These are phyloP conservation scores for Populus hybrid DNA, from an alignment of 441 rosid species.

Conservation along the genomic window DNA sequence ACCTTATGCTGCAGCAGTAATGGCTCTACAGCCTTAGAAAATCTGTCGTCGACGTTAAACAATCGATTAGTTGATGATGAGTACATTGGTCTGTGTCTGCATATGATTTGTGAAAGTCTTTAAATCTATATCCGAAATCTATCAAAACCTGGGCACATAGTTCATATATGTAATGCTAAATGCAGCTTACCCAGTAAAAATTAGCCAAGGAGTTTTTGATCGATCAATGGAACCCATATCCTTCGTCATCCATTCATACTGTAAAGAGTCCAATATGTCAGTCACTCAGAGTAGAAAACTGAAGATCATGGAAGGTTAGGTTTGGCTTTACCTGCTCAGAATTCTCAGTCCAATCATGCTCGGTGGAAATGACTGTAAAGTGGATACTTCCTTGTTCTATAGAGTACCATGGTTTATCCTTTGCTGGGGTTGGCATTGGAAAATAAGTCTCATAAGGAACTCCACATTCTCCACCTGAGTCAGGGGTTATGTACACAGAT, in stretches of 20 bases:
- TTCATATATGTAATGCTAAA: neutral
- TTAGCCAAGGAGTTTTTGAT: slow-evolving; percentile 53
- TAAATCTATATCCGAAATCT: neutral
- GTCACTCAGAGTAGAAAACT: neutral
- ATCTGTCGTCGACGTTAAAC: slow-evolving; percentile 13
- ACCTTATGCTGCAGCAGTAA: slow-evolving; percentile 45
- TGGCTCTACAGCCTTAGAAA: slow-evolving; percentile 39
- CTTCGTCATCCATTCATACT: slow-evolving; percentile 54
- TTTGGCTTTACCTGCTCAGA: slow-evolving; percentile 40
- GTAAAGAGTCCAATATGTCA: neutral
- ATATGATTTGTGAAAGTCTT: neutral
- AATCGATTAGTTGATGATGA: slow-evolving; percentile 17
- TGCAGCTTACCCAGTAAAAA: slow-evolving; percentile 43
- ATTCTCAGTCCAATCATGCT: slow-evolving; percentile 40
- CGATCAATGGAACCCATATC: slow-evolving; percentile 60
- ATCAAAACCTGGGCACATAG: too few species aligned
- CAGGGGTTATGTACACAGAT: slow-evolving; percentile 41
- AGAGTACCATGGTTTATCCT: slow-evolving; percentile 80
- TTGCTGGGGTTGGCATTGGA: slow-evolving; percentile 51
- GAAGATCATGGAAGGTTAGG: neutral
- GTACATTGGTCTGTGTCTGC: slow-evolving; percentile 68
- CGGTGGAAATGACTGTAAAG: slow-evolving; percentile 57
- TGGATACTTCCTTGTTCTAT: slow-evolving; percentile 52
- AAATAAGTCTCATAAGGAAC: slow-evolving; percentile 64
- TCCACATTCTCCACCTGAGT: slow-evolving; percentile 82